Evolutionary conservation across 345 rosid genomes (phyloP).

Genomic region (Psidium friedrichsthalianum): DNA sequence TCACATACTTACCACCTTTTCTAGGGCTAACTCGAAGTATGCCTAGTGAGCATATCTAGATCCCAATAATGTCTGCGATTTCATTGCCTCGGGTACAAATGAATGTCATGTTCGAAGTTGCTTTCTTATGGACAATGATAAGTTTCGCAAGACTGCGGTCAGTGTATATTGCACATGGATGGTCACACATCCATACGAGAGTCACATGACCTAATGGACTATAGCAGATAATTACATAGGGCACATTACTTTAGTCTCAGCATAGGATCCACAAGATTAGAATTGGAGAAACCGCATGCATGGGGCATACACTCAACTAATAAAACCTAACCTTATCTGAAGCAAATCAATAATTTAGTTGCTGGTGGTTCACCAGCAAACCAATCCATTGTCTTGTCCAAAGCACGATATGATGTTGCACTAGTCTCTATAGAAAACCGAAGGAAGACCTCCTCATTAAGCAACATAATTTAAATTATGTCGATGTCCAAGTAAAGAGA

Average conservation of each 20-base stretch:
- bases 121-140: background rate
- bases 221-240: background rate
- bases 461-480: background rate
- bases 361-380: conserved; percentile 2
- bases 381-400: background rate
- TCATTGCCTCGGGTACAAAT: background rate
- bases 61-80: background rate
- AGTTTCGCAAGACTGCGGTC: background rate
- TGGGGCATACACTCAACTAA: background rate
- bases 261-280: background rate
- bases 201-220: background rate
- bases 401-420: background rate
- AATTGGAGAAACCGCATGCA: background rate
- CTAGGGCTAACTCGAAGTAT: background rate
- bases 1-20: background rate
- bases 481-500: background rate
- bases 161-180: background rate
- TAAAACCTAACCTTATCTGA: background rate
- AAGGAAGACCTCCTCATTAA: background rate
- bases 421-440: background rate
- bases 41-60: background rate
- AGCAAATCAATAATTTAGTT: background rate
- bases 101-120: background rate
- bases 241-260: background rate
- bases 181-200: background rate